Percentiles rank a stretch among this genome's conserved stretches.
Evolutionary conservation across 805 yeast species (phyloP).

Genomic region (Jamesozyma gamospora): DNA sequence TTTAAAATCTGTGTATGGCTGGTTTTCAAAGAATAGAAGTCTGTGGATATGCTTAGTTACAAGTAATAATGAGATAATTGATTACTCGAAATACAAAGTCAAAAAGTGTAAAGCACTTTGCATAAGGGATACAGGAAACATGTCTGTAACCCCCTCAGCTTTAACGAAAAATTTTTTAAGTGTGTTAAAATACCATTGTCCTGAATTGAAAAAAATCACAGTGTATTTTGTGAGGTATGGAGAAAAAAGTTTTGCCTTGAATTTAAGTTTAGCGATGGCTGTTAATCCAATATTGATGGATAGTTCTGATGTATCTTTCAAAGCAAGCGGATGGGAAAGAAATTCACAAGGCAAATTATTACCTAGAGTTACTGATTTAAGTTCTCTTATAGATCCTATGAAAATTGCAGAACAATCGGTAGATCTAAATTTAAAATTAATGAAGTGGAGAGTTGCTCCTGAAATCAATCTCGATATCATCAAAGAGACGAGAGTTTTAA

Average conservation of each 20-base stretch:
- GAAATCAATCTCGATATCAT: slow-evolving; percentile 59
- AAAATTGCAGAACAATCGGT: slow-evolving; percentile 86
- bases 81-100: slow-evolving; percentile 8
- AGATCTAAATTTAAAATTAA: slow-evolving; percentile 77
- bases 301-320: slow-evolving; percentile 23
- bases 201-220: slow-evolving; percentile 29
- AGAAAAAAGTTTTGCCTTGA: slow-evolving; percentile 3
- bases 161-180: slow-evolving; percentile 51
- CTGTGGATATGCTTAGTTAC: slow-evolving; percentile 25
- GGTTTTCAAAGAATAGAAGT: slow-evolving; percentile 12
- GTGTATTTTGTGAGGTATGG: slow-evolving; percentile 34
- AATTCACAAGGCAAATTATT: slow-evolving; percentile 60
- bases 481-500: slow-evolving; percentile 49
- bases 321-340: slow-evolving; percentile 84
- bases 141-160: slow-evolving; percentile 37
- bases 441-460: slow-evolving; percentile 96
- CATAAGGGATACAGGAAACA: slow-evolving; percentile 33
- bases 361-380: slow-evolving; percentile 78
- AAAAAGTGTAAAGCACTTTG: slow-evolving; percentile 22
- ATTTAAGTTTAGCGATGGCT: background rate
- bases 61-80: slow-evolving; percentile 11
- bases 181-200: slow-evolving; percentile 28
- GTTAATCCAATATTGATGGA: too few relatives aligned
- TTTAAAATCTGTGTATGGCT: slow-evolving; percentile 5
- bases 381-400: slow-evolving; percentile 68